phyloP scores from a whole-genome alignment of 495 filamentous ascomycete species.

The Trichoderma erinaceum region DNA sequence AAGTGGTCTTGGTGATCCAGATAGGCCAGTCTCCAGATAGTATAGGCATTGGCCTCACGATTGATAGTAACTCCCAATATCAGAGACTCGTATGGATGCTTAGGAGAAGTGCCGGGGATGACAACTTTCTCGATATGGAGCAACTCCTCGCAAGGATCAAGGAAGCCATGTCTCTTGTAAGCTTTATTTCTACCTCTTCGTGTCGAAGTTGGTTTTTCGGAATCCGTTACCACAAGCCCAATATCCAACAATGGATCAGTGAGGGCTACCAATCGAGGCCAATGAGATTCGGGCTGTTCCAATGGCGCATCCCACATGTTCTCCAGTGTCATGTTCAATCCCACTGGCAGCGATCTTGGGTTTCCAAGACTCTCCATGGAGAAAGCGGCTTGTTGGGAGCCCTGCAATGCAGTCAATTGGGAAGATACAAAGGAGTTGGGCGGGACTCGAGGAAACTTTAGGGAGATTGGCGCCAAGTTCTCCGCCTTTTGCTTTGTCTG shows the following conservation, averaged over 20 bases:
- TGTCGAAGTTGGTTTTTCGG: slow-evolving; percentile 24
- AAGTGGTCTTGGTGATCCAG: slow-evolving; percentile 54
- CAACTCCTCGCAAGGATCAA: slow-evolving; percentile 70
- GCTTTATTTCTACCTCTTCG: slow-evolving; percentile 22
- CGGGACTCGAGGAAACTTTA: slow-evolving; percentile 53
- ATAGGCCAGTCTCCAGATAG: slow-evolving; percentile 71
- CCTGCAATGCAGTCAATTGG: slow-evolving; percentile 46
- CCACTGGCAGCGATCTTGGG: slow-evolving; percentile 42
- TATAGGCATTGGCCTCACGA: slow-evolving; percentile 62
- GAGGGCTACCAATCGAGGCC: slow-evolving; percentile 76
- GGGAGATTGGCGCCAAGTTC: slow-evolving; percentile 32
- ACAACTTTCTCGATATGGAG: slow-evolving; percentile 55
- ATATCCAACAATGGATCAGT: slow-evolving; percentile 84
- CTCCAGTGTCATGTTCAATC: slow-evolving; percentile 38
- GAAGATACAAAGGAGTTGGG: slow-evolving; percentile 76
- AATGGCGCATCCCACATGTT: slow-evolving; percentile 44
- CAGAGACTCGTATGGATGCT: slow-evolving; percentile 30
- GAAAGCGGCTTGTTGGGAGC: slow-evolving; percentile 44
- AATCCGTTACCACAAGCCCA: slow-evolving; percentile 65
- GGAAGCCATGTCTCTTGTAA: slow-evolving; percentile 28
- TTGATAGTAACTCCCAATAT: slow-evolving; percentile 80
- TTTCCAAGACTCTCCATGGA: slow-evolving; percentile 46
- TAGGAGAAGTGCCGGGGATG: slow-evolving; percentile 18
- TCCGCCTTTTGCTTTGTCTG: slow-evolving; percentile 59
- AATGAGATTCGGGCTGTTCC: slow-evolving; percentile 47